Base-by-base conservation (phyloP, 192 early-diverging fungal species). In the Geranomyces michiganensis region DNA sequence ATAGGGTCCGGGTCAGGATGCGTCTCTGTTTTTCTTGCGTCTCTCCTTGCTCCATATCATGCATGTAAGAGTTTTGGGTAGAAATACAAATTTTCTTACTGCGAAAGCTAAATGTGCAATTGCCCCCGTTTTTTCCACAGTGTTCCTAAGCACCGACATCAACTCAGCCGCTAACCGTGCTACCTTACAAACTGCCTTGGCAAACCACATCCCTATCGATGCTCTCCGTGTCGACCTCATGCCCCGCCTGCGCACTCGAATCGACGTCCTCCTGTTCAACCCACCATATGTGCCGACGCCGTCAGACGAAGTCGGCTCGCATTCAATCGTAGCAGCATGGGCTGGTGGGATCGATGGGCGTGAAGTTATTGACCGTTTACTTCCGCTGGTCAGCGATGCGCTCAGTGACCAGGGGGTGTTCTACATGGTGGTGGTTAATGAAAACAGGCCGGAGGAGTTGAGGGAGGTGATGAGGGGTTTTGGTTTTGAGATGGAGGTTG, bases 251-350 rank as follows among this genome's bases (percentile, higher is more conserved):
- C 78, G 91, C 44, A 68, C 84, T 0, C 44, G 56, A 0, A 76
- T 97, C 15, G 96, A 99, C 75, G 68, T 99, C 0, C 79, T 97
- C 8, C 70, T 92, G 32, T 97, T 96, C 76, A 99, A 99, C 66
- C 96, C 96, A 21, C 96, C 96, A 0, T 99, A 99, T 72, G 96
- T 93, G 8, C 89, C 95, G 0, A 98, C 96, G 0, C 82, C 90
- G 0, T 78, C 82, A 9, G 85, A 87, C 19, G 96, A 98, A 55
- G 87, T 96, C 0, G 89, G 87, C n/a, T 80, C 84, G 4, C 72
- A 76, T 62, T 32, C 66, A n/a, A 92, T 97, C 44, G 92, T 90
- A 22, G 92, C 92, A 0, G 82, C 91, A 0, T 98, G 96, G 96
- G 95, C 96, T 0, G 96, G 96, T 8, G 96, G 96, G 4, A 82